Evolutionary conservation across 2,329 filamentous ascomycete genomes (phyloP), one percentile per base, ranked within the genome.

Genomic region (Aspergillus sp.): DNA sequence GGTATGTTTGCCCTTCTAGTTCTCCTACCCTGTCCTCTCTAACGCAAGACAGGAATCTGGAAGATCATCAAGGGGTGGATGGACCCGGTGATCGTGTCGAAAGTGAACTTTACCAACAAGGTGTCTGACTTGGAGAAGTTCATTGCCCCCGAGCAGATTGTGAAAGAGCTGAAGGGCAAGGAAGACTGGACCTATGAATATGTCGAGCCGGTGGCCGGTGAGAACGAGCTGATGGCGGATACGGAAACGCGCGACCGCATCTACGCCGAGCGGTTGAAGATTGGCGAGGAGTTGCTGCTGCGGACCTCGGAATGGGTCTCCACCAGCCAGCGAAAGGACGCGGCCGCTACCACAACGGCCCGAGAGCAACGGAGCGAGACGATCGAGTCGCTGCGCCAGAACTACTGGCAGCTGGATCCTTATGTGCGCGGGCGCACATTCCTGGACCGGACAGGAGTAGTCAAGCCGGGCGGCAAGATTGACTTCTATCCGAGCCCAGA

Each of bases 31-130:
- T 8, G 12, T 19, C 43, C 2, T 32, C 57, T 25, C 39, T 58
- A 48, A 57, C 32, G 13, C 4, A 13, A 28, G 12, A 17, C 61
- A 91, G 90, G 91, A 3, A 91, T 97, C 65, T 97, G 94, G 95
- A 92, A 87, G 74, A 90, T 98, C 62, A 96, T 98, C 73, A 88
- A 87, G 65, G 92, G 92, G 64, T 98, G 94, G 94, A 86, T 99
- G 57, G 95, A 98, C 74, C 95, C 95, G 3, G 93, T 98, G 9
- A 94, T 99, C 23, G 94, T 94, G 19, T 85, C 87, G 73, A 98
- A 98, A 76, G 90, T 98, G 15, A 88, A 97, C 75, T 97, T 97
- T 75, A 93, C 91, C 58, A 92, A 91, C 72, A 91, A 85, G 67
- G 79, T 87, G 54, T 84, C 88, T 51, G 93, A 97, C 53, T 81